Evolutionary conservation across 108 stramenopile genomes (phyloP), one percentile per base, ranked within the genome.

Genomic region (Cyclotella atomus): DNA sequence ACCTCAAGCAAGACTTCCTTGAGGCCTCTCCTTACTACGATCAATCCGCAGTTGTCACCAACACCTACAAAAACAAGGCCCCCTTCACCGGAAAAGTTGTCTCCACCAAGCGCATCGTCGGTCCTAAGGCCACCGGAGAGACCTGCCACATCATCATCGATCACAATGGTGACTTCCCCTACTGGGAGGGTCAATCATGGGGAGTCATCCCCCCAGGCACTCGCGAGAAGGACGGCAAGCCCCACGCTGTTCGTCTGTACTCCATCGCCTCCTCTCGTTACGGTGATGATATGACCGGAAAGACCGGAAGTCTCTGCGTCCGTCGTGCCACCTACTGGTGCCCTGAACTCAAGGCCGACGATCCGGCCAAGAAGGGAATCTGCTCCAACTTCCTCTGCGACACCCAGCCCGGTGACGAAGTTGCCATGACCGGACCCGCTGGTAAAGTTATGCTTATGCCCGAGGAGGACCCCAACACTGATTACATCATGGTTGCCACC

Each of bases 391-490:
- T 91, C 88, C 84, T 98, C 41, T 98, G 98, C 73, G 98, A 98
- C 66, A 87, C 97, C 72, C 49, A 84, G 24, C 92, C 98, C 30
- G 97, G 97, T n/a, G 88, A 84, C 53, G 91, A 95, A 66, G 77
- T 97, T 29, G 53, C 56, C 55, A 93, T 97, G 94, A 96, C 97
- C 43, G 98, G 98, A 57, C 98, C 98, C 28, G 89, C 95, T 36
- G 98, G 98, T 34, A 98, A 98, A 83, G 98, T 98, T 33, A 98
- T 98, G 98, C 95, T 98, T 65, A 80, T 98, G 93, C 98, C 98
- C 43, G 98, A 98, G 84, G 85, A 96, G 75, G 87, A 97, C 55
- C 94, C 96, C 36, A 82, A 71, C 46, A 94, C 97, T 25, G 95
- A 97, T 71, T 91, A 96, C 82, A 98, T 98, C 88, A 98, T 98